Evolutionary conservation across 148 eudicot genomes (phyloP).

Genomic region (Persicaria tinctoria): DNA sequence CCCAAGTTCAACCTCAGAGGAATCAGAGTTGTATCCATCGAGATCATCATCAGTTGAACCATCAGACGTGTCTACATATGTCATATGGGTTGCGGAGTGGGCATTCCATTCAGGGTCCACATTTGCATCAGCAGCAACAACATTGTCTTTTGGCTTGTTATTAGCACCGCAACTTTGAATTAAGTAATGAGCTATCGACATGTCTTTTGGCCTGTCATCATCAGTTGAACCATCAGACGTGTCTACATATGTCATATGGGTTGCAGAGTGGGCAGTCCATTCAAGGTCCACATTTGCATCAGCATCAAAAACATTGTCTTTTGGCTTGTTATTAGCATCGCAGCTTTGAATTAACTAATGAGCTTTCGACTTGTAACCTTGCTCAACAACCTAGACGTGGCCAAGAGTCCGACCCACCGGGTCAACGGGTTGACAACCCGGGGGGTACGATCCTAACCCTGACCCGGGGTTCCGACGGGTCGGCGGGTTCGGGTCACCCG

Average conservation of each 20-base stretch:
- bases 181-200: conserved; percentile 72
- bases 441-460: too few relatives aligned
- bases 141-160: conserved; percentile 16
- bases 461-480: too few relatives aligned
- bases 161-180: conserved; percentile 32
- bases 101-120: background rate
- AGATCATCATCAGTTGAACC: background rate
- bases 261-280: background rate
- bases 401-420: too few relatives aligned
- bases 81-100: background rate
- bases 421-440: too few relatives aligned
- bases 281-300: background rate
- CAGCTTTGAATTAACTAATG: conserved; percentile 57
- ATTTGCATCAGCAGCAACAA: conserved; percentile 13
- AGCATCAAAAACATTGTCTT: conserved; percentile 19
- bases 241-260: background rate
- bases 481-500: too few relatives aligned
- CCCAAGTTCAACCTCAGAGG: background rate
- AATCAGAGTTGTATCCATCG: conserved; percentile 10
- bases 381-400: conserved; percentile 26
- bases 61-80: background rate
- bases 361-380: conserved; percentile 67
- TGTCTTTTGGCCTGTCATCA: conserved; percentile 5
- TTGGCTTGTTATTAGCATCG: conserved; percentile 12
- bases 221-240: background rate